Base-by-base conservation (phyloP, 164 flowering plant species). In the Piper betle region DNA sequence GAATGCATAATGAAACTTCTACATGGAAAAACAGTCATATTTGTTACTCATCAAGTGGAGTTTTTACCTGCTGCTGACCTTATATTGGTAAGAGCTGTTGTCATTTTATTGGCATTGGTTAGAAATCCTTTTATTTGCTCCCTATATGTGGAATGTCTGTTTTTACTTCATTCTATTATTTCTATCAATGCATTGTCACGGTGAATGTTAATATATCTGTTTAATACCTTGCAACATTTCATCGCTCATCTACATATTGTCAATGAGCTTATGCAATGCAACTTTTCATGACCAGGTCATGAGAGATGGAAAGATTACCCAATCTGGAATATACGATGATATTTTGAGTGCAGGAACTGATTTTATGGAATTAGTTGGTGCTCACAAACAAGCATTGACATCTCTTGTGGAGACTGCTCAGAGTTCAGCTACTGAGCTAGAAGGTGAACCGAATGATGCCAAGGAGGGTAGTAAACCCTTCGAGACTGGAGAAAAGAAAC, bases 321-420 rank as follows among this genome's bases (percentile, higher is more conserved):
- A 92, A 75, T 80, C 86, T 37, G 97, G 97, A 56, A 90, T 81
- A 62, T 93, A 84, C 67, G 68, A 76, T 53, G 91, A 85, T 37
- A 78, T 93, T 66, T 84, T 86, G 2, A 75, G 61, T 70, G 79
- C 82, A 16, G 94, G 87, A 66, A 74, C 86, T 3, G 90, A 87
- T 62, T 89, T 93, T 62, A 77, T 82, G 87, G 96, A 82, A 70
- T 90, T 93, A 72, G 96, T 93, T 25, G 88, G 87, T 63, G 97
- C 96, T 10, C 97, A 93, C 66, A 68, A 77, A 71, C 65, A 78
- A 69, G 96, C 97, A 38, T 62, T 89, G 73, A 79, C 80, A 10
- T 69, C 76, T 2, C 33, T 55, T 16, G 54, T 56, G 33, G 76
- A 74, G 66, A 71, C 87, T 18, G 79, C 33, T 25, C 33, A 76